phyloP scores from a whole-genome alignment of 169 alveolate genomes.

The Plasmodium inui region DNA sequence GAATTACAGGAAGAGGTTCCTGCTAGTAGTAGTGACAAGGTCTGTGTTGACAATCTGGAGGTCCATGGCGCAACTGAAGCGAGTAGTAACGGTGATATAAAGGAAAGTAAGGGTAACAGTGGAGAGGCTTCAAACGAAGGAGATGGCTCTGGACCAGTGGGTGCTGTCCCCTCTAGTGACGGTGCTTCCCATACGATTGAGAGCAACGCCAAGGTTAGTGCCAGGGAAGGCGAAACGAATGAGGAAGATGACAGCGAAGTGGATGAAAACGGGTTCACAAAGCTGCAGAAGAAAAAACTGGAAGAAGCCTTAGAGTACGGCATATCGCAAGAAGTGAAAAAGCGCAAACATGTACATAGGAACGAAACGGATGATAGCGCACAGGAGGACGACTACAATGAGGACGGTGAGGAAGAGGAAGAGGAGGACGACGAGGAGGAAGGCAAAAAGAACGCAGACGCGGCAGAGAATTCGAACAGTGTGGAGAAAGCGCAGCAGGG shows the following conservation, averaged over 20 bases:
- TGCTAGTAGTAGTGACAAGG: neutral
- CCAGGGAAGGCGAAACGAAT: neutral
- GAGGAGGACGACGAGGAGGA: constrained; percentile 19
- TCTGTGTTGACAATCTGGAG: neutral
- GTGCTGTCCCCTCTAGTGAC: neutral
- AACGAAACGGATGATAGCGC: neutral
- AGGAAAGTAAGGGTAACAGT: neutral
- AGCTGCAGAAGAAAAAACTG: constrained; percentile 19
- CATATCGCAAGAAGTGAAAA: constrained; percentile 10
- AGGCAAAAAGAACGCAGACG: neutral
- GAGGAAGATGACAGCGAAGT: constrained; percentile 20
- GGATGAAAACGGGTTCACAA: constrained; percentile 9
- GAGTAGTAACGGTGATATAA: neutral
- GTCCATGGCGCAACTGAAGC: neutral
- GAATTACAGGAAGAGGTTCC: neutral
- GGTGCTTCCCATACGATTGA: neutral
- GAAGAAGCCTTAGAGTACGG: constrained; percentile 70
- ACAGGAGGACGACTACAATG: constrained; percentile 24
- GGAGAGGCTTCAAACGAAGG: neutral
- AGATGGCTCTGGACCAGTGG: neutral
- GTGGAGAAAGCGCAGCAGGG: constrained; percentile 2
- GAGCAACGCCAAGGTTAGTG: neutral
- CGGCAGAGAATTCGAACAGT: neutral
- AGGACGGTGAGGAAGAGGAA: constrained; percentile 20
- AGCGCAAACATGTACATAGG: neutral